These are phyloP conservation scores for Pinus tabuliformis DNA, from an alignment of 75 land plant species.

Conservation along the genomic window DNA sequence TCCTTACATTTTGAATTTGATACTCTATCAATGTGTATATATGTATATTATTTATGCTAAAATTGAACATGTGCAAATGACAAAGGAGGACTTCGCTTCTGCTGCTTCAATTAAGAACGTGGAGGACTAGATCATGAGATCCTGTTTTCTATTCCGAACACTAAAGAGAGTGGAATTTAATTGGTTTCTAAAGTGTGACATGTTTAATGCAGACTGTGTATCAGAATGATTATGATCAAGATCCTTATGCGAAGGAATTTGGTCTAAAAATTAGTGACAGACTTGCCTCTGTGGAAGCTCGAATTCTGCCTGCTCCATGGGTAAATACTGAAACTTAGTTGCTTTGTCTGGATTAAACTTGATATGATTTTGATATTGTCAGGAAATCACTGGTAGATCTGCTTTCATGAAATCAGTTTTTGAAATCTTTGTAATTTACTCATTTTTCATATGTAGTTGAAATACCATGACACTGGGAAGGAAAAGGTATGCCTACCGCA, in stretches of 20 bases:
- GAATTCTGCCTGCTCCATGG: slow-evolving; percentile 84
- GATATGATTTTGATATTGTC: background rate
- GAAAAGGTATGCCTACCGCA: slow-evolving; percentile 81
- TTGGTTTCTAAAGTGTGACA: background rate
- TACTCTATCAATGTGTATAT: background rate
- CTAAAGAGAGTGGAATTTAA: background rate
- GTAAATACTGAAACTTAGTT: slow-evolving; percentile 20
- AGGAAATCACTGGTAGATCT: background rate
- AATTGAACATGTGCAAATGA: background rate
- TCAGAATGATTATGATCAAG: slow-evolving; percentile 67
- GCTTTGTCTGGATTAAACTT: background rate
- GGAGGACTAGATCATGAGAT: background rate
- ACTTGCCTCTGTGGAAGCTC: slow-evolving; percentile 72
- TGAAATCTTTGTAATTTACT: background rate
- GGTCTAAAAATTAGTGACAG: slow-evolving; percentile 71
- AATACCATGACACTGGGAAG: slow-evolving; percentile 82
- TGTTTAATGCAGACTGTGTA: slow-evolving; percentile 61
- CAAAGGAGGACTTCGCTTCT: background rate
- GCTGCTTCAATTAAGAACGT: background rate
- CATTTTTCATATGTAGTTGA: slow-evolving; percentile 42
- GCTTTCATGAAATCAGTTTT: too few species aligned
- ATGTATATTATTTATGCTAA: background rate
- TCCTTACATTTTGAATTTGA: too few species aligned
- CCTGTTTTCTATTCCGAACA: background rate
- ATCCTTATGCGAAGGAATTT: slow-evolving; percentile 83